Evolutionary conservation across 805 yeast genomes (phyloP).

Genomic region (Zygoascus flipseniorum): DNA sequence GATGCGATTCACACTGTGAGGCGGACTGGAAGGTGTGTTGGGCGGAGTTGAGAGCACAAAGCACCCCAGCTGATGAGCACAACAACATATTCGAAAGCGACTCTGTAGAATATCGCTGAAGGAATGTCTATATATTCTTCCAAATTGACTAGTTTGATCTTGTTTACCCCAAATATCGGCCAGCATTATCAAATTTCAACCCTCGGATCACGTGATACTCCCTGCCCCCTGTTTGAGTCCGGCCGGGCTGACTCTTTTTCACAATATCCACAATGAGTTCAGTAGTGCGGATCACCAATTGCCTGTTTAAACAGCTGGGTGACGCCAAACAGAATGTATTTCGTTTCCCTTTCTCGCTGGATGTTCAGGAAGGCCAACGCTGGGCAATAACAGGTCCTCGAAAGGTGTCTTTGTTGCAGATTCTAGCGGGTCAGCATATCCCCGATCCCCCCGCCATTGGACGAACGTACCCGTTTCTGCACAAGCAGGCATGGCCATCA

Average conservation of each 20-base stretch:
- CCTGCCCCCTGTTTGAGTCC: too few species aligned
- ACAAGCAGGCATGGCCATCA: constrained; percentile 37
- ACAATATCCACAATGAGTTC: background rate
- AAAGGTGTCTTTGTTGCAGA: constrained; percentile 47
- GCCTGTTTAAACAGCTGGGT: constrained; percentile 7
- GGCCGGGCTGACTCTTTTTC: too few species aligned
- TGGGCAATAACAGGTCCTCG: constrained; percentile 52
- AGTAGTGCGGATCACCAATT: constrained; percentile 6
- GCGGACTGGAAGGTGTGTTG: background rate
- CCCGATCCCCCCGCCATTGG: constrained; percentile 42
- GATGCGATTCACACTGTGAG: background rate
- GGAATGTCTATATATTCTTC: too few species aligned
- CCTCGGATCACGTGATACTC: too few species aligned
- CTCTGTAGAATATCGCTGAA: too few species aligned
- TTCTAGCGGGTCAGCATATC: constrained; percentile 47
- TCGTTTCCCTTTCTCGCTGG: constrained; percentile 34
- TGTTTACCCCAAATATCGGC: too few species aligned
- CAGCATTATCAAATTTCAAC: too few species aligned
- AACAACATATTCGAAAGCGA: too few species aligned
- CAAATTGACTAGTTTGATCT: too few species aligned
- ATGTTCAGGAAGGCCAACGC: constrained; percentile 32
- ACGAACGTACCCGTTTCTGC: constrained; percentile 47
- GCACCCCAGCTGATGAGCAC: background rate
- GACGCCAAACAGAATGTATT: constrained; percentile 25
- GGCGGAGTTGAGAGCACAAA: background rate